Conservation (phyloP, 2,329 filamentous ascomycete species). For the Pseudogymnoascus sp. region DNA sequence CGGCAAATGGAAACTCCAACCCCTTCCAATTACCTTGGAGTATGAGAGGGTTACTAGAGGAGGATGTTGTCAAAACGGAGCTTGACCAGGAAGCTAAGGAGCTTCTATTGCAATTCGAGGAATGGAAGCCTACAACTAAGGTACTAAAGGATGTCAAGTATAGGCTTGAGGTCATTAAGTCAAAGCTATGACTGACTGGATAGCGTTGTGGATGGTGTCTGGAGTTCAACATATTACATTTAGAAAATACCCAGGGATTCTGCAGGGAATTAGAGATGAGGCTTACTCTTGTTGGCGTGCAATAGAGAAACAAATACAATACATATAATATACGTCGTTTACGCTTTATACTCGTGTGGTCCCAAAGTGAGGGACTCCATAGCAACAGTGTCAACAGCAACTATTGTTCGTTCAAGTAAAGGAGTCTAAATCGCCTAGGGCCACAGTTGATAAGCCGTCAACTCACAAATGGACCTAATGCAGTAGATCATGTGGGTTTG, state of each 20-base stretch:
- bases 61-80: conserved; percentile 80
- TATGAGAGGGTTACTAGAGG: conserved; percentile 86
- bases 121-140: conserved; percentile 87
- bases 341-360: neutral
- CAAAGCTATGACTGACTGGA: conserved; percentile 50
- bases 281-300: neutral
- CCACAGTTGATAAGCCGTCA: too few species aligned
- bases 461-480: too few species aligned
- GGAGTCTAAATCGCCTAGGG: too few species aligned
- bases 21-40: conserved; percentile 93
- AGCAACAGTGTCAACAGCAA: too few species aligned
- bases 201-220: neutral
- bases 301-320: neutral
- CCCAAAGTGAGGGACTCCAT: too few species aligned
- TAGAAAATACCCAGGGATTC: neutral
- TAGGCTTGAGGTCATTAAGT: conserved; percentile 81
- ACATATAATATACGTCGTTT: neutral
- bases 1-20: conserved; percentile 50
- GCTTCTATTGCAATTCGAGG: conserved; percentile 79
- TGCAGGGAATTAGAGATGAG: neutral
- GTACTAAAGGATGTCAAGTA: conserved; percentile 94
- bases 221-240: neutral
- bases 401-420: too few species aligned
- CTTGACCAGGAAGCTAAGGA: conserved; percentile 68
- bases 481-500: too few species aligned